Evolutionary conservation across 345 rosid genomes (phyloP), one percentile per base, ranked within the genome.

Genomic region (Gynandropsis gynandra): DNA sequence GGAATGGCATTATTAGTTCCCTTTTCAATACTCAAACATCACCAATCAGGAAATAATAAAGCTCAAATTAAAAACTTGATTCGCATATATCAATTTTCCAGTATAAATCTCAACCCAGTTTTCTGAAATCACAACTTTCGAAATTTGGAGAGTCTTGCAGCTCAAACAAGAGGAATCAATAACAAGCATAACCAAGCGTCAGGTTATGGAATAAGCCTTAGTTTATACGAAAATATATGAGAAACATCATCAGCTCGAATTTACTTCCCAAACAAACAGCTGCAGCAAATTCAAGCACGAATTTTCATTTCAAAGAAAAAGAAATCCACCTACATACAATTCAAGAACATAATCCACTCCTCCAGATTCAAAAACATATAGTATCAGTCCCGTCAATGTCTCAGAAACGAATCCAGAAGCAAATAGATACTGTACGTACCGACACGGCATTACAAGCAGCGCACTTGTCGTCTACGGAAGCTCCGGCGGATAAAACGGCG

Each of bases 391-490:
- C 47, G 40, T 24, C 54, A 34, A 48, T 27, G 24, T n/a, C 38
- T 16, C 27, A 17, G 29, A 31, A 2, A 20, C 0, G 42, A 10
- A 2, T 7, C 18, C 27, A 31, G 44, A 45, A 44, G 4, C 13
- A 21, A 47, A 52, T 1, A 14, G 9, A 37, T 9, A 4, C 10
- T 16, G 16, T 10, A 54, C 10, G 49, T 83, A 90, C 98, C 76
- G 98, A 82, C 52, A 87, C 82, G 45, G 96, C 95, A 55, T 71
- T 74, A 71, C 98, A 87, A 42, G 96, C 96, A 17, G 82, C 78
- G 42, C 98, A 87, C 48, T 80, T 84, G 59, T 90, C 82, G 10
- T 90, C 92, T 37, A 84, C 59, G 58, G 72, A 58, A 54, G 32
- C 48, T 8, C 62, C 78, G 24, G 18, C 43, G 16, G 67, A 47